A percentile compares a stretch with the other conserved stretches of the same genome.
Conservation (phyloP, 2,329 filamentous ascomycete species). For the Colletotrichum sp. region DNA sequence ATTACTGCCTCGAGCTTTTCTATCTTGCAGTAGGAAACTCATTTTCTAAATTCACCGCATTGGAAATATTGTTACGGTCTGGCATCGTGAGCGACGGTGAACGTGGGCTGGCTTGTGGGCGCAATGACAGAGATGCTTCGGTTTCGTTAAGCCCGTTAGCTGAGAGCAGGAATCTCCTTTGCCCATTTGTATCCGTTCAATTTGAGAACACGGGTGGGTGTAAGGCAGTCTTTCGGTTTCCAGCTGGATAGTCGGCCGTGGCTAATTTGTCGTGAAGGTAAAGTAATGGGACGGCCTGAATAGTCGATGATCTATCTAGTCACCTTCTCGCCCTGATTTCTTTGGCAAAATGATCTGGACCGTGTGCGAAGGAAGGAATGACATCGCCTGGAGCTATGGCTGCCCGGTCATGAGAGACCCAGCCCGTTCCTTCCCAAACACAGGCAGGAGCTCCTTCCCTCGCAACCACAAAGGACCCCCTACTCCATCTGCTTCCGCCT, state of each 20-base stretch:
- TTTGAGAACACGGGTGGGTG: neutral
- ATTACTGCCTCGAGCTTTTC: conserved; percentile 3
- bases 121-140: neutral
- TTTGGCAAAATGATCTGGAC: neutral
- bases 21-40: conserved; percentile 12
- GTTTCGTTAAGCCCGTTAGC: neutral
- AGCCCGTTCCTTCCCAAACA: neutral
- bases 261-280: neutral
- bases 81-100: neutral
- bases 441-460: neutral
- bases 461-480: neutral
- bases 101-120: neutral
- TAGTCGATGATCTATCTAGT: neutral
- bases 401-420: neutral
- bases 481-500: neutral
- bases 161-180: neutral
- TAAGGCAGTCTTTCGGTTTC: neutral
- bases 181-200: neutral
- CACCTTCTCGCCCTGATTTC: neutral
- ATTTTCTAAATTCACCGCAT: conserved; percentile 1
- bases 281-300: rapidly evolving
- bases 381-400: neutral
- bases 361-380: rapidly evolving
- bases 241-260: neutral
- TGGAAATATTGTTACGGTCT: neutral